Evolutionary conservation across 768 basidiomycete genomes (phyloP), one percentile per base, ranked within the genome.

Genomic region (Lactarius psammicola): DNA sequence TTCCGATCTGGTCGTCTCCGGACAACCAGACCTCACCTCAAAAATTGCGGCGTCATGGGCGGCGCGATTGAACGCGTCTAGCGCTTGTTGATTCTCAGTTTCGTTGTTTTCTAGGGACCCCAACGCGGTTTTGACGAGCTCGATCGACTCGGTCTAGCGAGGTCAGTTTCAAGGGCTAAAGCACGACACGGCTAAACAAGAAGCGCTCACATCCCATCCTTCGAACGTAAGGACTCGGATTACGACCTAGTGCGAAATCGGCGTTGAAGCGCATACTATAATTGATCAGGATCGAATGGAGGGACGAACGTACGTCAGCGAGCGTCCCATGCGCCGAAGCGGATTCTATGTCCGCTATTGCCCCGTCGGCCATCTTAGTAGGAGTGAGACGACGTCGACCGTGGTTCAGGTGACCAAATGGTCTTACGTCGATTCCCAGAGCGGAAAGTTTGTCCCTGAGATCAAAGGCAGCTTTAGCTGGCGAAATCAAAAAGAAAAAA

Each of bases 371-470:
- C 65, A 62, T 62, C 65, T 66, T 38, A 20, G 2, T 3, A 44
- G 30, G 44, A 5, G 9, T 28, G 18, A 18, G 46, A 26, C 23
- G 46, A 26, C 23, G 3, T n/a, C 49, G 18, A 5, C 38, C 17
- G 3, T 34, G 7, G 38, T 60, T n/a, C 26, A 10, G 56, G n/a
- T 3, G 34, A 26, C 15, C 3, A 38, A 15, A 33, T 42, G 20
- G 8, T 57, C 65, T 62, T 62, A 66, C 65, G 30, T 66, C 65
- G 36, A 66, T 66, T 18, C 65, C 65, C 13, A 66, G 60, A 20
- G 65, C 65, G 38, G 60, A 58, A 17, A 66, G 49, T 34, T 66
- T 66, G 36, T 56, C 55, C 56, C 65, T 66, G 26, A 10, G 49
- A 23, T 8, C 5, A 34, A 38, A n/a, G 4, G 10, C 9, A 23